Conservation (phyloP, 208 protist species). For the Trypanosoma brucei region DNA sequence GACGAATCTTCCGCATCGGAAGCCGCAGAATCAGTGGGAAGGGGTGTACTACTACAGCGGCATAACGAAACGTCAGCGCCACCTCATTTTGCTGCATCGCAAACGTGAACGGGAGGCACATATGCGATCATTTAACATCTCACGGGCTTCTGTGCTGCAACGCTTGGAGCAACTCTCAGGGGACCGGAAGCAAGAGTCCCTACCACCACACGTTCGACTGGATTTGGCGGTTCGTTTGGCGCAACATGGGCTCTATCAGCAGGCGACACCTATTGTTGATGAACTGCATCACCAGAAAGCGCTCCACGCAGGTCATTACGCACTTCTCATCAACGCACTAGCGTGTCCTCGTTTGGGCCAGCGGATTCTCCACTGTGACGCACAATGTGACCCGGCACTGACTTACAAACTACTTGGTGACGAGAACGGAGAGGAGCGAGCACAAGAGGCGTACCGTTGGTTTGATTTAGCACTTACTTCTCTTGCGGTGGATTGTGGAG, state of each 20-base stretch:
- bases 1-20: slow-evolving; percentile 82
- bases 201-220: slow-evolving; percentile 18
- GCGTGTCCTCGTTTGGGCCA: slow-evolving; percentile 34
- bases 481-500: slow-evolving; percentile 17
- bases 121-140: slow-evolving; percentile 27
- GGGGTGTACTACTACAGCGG: slow-evolving; percentile 85
- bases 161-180: slow-evolving; percentile 1
- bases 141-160: slow-evolving; percentile 18
- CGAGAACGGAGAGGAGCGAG: slow-evolving; percentile 65
- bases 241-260: slow-evolving; percentile 47
- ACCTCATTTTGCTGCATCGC: slow-evolving; percentile 67
- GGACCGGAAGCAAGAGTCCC: slow-evolving; percentile 5
- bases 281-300: slow-evolving; percentile 38
- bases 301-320: slow-evolving; percentile 51
- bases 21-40: slow-evolving; percentile 85
- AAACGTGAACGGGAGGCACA: slow-evolving; percentile 52
- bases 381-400: slow-evolving; percentile 63
- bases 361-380: slow-evolving; percentile 61
- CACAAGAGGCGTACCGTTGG: slow-evolving; percentile 68
- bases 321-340: slow-evolving; percentile 40
- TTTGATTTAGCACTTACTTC: slow-evolving; percentile 56
- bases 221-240: slow-evolving; percentile 38
- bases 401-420: slow-evolving; percentile 79
- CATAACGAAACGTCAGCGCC: slow-evolving; percentile 74
- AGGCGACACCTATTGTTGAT: slow-evolving; percentile 48